phyloP scores from a whole-genome alignment of 805 yeast species.

The Barnettozyma pratensis region DNA sequence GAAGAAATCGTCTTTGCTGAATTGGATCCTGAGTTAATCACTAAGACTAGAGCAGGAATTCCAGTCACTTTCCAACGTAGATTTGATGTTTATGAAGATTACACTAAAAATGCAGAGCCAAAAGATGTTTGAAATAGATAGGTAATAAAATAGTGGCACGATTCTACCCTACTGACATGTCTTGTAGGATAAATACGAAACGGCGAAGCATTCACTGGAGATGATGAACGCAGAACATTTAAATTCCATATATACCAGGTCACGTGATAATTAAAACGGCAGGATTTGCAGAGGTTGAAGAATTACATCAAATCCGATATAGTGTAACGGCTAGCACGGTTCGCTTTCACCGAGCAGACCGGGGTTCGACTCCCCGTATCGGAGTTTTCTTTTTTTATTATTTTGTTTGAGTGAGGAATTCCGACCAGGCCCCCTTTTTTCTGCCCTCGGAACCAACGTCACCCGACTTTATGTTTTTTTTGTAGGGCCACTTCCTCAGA shows the following conservation, averaged over 20 bases:
- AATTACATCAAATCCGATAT: not conserved
- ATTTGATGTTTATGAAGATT: constrained; percentile 46
- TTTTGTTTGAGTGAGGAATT: no score
- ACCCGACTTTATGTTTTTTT: not conserved
- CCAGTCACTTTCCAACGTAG: constrained; percentile 70
- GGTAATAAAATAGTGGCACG: not conserved
- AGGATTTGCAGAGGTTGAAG: no score
- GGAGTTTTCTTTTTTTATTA: constrained; percentile 39
- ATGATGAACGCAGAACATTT: no score
- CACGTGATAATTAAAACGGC: no score
- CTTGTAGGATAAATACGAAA: no score
- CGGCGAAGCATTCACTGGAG: no score
- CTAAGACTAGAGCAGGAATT: constrained; percentile 54
- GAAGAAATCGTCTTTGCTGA: constrained; percentile 76
- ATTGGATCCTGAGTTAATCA: constrained; percentile 56
- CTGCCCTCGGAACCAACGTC: not conserved
- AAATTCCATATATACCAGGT: no score
- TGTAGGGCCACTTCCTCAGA: not conserved
- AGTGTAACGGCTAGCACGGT: constrained; percentile 82
- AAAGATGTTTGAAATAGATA: constrained; percentile 6
- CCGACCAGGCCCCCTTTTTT: no score
- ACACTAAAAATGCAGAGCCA: constrained; percentile 18
- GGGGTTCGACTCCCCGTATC: constrained; percentile 88
- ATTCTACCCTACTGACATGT: no score
- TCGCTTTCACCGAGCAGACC: constrained; percentile 82